These are phyloP conservation scores for Diaporthe destruens DNA, from an alignment of 2,329 filamentous ascomycete genomes.

Conservation along the genomic window DNA sequence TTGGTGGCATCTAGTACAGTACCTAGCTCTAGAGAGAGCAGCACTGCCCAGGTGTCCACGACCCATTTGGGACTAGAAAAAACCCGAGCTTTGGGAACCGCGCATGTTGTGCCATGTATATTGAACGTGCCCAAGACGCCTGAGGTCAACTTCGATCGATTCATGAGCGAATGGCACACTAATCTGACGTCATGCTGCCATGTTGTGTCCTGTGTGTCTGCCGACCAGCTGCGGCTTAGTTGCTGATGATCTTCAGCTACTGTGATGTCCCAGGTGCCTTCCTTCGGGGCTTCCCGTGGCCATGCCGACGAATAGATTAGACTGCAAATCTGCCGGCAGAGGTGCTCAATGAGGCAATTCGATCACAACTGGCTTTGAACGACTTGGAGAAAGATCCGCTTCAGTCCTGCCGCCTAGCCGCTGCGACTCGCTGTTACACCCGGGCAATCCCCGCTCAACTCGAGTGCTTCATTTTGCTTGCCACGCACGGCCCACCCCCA, in stretches of 20 bases:
- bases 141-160: constrained; percentile 4
- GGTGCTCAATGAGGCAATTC: not conserved
- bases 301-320: not conserved
- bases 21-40: too few relatives aligned
- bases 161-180: not conserved
- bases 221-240: constrained; percentile 6
- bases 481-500: not conserved
- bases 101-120: not conserved
- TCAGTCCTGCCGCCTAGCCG: not conserved
- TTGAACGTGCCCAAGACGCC: not conserved
- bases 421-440: not conserved
- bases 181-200: constrained; percentile 13
- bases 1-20: too few relatives aligned
- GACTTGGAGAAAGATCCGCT: not conserved
- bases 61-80: not conserved
- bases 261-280: not conserved
- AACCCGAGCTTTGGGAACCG: not conserved
- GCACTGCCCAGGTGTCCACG: too few relatives aligned
- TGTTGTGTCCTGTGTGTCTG: not conserved
- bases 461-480: not conserved
- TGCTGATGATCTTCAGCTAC: not conserved
- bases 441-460: not conserved
- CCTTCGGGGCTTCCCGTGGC: not conserved
- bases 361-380: not conserved
- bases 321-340: not conserved